Conservation (phyloP, 2,329 filamentous ascomycete species). For the Bipolaris cookei region DNA sequence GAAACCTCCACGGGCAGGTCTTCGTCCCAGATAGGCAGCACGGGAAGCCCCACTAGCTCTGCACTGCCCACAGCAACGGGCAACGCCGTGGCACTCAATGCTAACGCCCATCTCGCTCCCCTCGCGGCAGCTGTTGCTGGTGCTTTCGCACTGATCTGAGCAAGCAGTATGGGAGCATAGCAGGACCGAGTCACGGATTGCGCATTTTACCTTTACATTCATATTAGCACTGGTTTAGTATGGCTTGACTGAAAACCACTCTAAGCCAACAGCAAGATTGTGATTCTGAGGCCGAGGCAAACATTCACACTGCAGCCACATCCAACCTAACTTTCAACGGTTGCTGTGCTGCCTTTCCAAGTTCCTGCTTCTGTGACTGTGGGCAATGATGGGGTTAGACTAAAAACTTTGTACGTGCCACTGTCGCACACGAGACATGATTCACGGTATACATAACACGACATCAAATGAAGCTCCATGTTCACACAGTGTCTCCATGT, state of each 20-base stretch:
- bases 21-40: background rate
- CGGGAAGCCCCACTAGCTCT: constrained; percentile 1
- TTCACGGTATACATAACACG: no score
- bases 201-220: background rate
- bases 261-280: background rate
- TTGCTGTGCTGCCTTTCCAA: no score
- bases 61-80: constrained; percentile 14
- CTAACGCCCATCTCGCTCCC: constrained; percentile 18
- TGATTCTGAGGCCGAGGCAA: background rate
- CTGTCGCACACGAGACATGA: no score
- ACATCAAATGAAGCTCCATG: no score
- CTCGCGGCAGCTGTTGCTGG: constrained; percentile 29
- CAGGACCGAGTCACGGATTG: background rate
- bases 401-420: no score
- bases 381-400: no score
- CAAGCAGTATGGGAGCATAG: background rate
- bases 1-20: background rate
- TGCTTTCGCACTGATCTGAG: constrained; percentile 35
- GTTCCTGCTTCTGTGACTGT: no score
- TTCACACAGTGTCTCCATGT: no score
- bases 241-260: background rate
- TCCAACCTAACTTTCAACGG: no score
- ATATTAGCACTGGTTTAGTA: background rate
- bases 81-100: constrained; percentile 28
- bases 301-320: no score